Evolutionary conservation across 345 rosid genomes (phyloP).

Genomic region (Lepidium didymum): DNA sequence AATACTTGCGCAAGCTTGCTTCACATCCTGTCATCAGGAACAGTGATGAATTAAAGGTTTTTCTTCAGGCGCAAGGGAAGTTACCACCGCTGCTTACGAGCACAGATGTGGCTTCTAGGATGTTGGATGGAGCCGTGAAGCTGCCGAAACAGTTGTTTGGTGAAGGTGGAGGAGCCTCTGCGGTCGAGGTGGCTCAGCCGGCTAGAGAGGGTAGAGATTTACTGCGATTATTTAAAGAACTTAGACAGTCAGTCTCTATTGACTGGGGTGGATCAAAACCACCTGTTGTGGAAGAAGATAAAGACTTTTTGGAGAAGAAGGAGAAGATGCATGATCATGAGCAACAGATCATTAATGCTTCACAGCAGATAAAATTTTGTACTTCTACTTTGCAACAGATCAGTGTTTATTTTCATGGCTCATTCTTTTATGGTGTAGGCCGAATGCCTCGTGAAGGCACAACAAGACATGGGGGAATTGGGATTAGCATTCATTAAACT

Average conservation of each 20-base stretch:
- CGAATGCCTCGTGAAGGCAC: slow-evolving; percentile 80
- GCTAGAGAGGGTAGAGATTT: slow-evolving; percentile 88
- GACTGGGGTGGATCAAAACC: slow-evolving; percentile 90
- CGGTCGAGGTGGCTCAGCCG: slow-evolving; percentile 77
- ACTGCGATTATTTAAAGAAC: slow-evolving; percentile 79
- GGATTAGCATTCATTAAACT: slow-evolving; percentile 85
- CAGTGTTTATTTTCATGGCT: neutral
- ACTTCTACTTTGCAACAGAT: neutral
- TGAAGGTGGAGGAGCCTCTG: slow-evolving; percentile 38
- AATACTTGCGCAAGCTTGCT: slow-evolving; percentile 62
- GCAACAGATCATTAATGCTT: slow-evolving; percentile 81
- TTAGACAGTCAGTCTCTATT: slow-evolving; percentile 77
- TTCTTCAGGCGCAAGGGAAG: slow-evolving; percentile 78
- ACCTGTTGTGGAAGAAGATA: slow-evolving; percentile 82
- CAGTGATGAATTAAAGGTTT: slow-evolving; percentile 80
- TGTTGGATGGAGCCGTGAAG: slow-evolving; percentile 91
- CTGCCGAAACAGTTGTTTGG: slow-evolving; percentile 82
- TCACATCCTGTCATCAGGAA: slow-evolving; percentile 65
- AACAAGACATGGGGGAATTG: slow-evolving; percentile 93
- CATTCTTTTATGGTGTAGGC: slow-evolving; percentile 40
- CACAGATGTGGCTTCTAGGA: slow-evolving; percentile 81
- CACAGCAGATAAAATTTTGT: slow-evolving; percentile 58
- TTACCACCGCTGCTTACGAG: slow-evolving; percentile 57
- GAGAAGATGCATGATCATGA: slow-evolving; percentile 79
- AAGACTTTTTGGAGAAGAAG: slow-evolving; percentile 78